Evolutionary conservation across 495 filamentous ascomycete species (phyloP).

Genomic region (Annulohypoxylon bovei): DNA sequence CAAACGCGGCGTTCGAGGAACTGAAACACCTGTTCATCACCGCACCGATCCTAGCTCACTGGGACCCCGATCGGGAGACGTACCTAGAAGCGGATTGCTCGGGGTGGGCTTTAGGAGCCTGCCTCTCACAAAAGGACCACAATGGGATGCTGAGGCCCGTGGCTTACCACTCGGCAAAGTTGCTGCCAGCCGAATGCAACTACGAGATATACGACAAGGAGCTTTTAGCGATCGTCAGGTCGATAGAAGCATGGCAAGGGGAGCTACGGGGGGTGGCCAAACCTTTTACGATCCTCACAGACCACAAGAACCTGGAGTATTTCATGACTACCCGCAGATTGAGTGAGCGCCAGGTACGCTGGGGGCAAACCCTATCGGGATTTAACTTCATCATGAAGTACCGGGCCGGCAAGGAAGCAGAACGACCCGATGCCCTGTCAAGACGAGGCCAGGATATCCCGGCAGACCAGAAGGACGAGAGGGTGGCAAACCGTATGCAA

Average conservation of each 20-base stretch:
- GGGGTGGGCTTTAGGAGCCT: background rate
- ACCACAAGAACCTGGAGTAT: background rate
- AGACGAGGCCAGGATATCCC: too few relatives aligned
- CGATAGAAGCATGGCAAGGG: background rate
- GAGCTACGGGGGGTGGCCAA: background rate
- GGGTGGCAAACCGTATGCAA: too few relatives aligned
- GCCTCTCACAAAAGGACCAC: background rate
- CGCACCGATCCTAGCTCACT: background rate
- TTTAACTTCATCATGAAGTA: too few relatives aligned
- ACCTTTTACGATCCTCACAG: background rate
- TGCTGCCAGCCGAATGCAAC: background rate
- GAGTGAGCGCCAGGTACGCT: too few relatives aligned
- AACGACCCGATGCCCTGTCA: too few relatives aligned
- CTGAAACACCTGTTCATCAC: background rate
- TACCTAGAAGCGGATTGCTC: background rate
- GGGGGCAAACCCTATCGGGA: too few relatives aligned
- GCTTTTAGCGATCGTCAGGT: background rate
- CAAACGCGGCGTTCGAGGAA: background rate
- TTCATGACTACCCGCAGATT: too few relatives aligned
- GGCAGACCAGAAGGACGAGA: too few relatives aligned
- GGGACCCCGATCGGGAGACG: background rate
- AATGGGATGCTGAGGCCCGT: background rate
- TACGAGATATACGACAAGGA: constrained; percentile 25
- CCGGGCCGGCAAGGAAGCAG: too few relatives aligned
- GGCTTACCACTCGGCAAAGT: background rate